Percentiles rank a stretch among this genome's conserved stretches.
phyloP scores from a whole-genome alignment of 805 yeast species.

The Wickerhamiella kurtzmanii region DNA sequence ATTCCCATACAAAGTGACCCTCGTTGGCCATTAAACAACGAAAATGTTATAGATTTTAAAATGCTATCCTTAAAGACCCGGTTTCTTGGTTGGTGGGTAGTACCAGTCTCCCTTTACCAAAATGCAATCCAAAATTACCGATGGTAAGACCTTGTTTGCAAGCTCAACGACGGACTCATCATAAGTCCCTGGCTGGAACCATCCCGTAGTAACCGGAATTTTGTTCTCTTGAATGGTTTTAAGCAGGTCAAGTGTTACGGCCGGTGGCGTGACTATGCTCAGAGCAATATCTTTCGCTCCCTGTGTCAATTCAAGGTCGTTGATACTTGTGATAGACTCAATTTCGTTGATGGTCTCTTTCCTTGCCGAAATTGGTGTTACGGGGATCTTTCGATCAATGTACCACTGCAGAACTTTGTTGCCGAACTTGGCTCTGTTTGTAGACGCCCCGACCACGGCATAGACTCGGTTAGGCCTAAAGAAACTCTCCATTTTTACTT shows the following conservation, averaged over 20 bases:
- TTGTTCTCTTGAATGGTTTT: constrained; percentile 27
- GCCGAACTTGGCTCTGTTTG: constrained; percentile 53
- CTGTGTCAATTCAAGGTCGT: constrained; percentile 16
- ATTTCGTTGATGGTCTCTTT: constrained; percentile 35
- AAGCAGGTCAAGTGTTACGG: constrained; percentile 36
- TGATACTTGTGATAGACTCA: constrained; percentile 24
- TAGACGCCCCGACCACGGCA: constrained; percentile 62
- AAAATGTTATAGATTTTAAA: not conserved
- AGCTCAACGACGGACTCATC: constrained; percentile 33
- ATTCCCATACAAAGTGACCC: constrained; percentile 39
- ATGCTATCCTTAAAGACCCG: too few species aligned
- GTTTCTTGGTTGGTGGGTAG: constrained; percentile 6
- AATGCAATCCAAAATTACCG: constrained; percentile 49
- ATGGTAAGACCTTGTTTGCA: constrained; percentile 23
- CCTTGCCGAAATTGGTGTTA: constrained; percentile 52
- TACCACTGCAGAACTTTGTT: constrained; percentile 61
- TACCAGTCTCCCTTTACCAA: constrained; percentile 48
- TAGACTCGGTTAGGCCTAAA: constrained; percentile 41
- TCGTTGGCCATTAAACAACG: constrained; percentile 6
- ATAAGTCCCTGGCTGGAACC: constrained; percentile 81
- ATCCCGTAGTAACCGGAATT: constrained; percentile 38
- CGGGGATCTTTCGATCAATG: constrained; percentile 39
- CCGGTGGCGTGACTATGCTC: constrained; percentile 67
- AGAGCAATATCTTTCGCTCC: constrained; percentile 29
- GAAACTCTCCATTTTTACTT: constrained; percentile 29